phyloP scores from a whole-genome alignment of 179 eudicot genomes.

The Silene coronaria region DNA sequence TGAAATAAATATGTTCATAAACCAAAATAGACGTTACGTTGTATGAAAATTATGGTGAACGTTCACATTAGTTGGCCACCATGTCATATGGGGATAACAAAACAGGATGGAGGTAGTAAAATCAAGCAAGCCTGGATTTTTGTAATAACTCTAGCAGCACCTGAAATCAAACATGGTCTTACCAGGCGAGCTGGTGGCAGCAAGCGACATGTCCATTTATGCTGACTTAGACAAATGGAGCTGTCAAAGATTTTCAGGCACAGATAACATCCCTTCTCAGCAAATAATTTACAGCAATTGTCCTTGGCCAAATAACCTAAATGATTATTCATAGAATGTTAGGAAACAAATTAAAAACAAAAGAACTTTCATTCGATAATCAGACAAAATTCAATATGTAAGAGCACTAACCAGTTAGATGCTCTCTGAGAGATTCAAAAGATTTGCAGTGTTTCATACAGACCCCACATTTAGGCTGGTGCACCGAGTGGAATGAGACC shows the following conservation, averaged over 20 bases:
- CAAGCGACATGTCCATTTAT: conserved; percentile 46
- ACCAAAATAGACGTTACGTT: no score
- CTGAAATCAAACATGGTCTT: conserved; percentile 28
- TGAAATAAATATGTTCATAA: no score
- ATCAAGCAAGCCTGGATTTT: not conserved
- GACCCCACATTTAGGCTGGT: conserved; percentile 37
- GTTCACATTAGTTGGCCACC: no score
- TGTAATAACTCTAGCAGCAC: not conserved
- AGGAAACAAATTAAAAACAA: conserved; percentile 7
- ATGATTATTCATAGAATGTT: conserved; percentile 10
- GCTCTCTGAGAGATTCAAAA: conserved; percentile 71
- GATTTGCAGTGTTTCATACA: conserved; percentile 55
- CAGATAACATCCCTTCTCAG: conserved; percentile 54
- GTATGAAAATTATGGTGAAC: no score
- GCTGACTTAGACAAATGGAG: conserved; percentile 40
- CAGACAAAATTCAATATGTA: not conserved
- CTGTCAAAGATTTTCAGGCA: conserved; percentile 55
- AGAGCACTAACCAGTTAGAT: conserved; percentile 47
- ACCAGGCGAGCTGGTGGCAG: conserved; percentile 52
- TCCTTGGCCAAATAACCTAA: conserved; percentile 59
- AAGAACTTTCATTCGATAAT: not conserved
- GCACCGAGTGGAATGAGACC: conserved; percentile 52
- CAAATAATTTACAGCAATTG: conserved; percentile 46
- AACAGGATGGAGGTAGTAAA: not conserved
- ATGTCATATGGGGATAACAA: no score